Evolutionary conservation across 2,329 filamentous ascomycete genomes (phyloP), one percentile per base, ranked within the genome.

Genomic region (Neopestalotiopsis sp.): DNA sequence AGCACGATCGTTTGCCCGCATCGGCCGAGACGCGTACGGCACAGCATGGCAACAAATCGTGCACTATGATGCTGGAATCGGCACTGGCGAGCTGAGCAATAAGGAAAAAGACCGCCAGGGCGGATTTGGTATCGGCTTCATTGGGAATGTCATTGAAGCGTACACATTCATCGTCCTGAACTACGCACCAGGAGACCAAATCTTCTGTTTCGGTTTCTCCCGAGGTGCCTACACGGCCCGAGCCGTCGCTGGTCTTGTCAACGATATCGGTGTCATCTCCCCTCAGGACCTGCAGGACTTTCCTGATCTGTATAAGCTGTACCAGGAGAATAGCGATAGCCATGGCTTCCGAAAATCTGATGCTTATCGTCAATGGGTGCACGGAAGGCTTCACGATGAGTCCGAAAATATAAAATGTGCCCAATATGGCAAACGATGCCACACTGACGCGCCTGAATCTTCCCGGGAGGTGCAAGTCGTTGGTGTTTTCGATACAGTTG

Each of bases 201-300:
- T 82, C 32, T 74, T 81, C 45, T 75, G 81, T 42, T 74, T 81
- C 9, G 81, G 81, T 6, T 83, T 82, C 71, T 82, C 80, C 2
- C 73, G 81, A 2, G 81, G 81, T 3, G 80, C 81, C 5, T 83
- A 81, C 70, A 82, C 81, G 1, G 81, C 80, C 28, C 78, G 81
- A 5, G 79, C 81, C 0, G 76, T 80, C 2, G 81, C 81, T 4
- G 81, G 82, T 65, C 77, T 83, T 57, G 74, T 82, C 42, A 70
- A 66, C 1, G 73, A 74, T 20, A 70, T 76, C 14, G 74, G 74
- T 24, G 66, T 76, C 58, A 69, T 74, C 9, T 62, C 38, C 9
- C 71, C 71, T 1, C 34, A 53, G 1, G 69, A 71, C 42, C 67
- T 74, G 66, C 64, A 71, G 6, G 67, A 72, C 17, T 74, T 74